These are phyloP conservation scores for Pichia rugopelliculosa DNA, from an alignment of 805 yeast species.

Conservation along the genomic window DNA sequence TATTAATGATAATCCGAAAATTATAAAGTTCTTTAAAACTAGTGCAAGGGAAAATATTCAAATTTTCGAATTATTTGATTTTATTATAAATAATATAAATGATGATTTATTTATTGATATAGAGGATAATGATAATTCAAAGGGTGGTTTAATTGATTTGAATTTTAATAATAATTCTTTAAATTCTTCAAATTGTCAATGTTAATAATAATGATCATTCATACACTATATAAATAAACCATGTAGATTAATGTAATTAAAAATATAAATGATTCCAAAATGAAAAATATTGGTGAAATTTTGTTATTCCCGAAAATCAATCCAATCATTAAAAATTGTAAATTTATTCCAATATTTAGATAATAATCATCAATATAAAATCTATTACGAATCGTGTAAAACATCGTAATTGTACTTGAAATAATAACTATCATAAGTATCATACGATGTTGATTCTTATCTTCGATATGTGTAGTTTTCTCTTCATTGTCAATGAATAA, in stretches of 20 bases:
- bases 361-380: not conserved
- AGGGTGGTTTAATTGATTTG: conserved; percentile 21
- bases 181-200: conserved; percentile 15
- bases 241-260: not conserved
- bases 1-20: conserved; percentile 15
- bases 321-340: conserved; percentile 3
- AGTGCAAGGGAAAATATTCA: conserved; percentile 71
- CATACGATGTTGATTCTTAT: not conserved
- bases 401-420: not conserved
- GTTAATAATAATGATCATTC: conserved; percentile 10
- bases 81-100: conserved; percentile 24
- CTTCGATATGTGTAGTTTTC: not conserved
- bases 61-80: conserved; percentile 38
- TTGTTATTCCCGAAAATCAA: not conserved
- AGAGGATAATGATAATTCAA: conserved; percentile 11
- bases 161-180: conserved; percentile 11
- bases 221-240: not conserved
- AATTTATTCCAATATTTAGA: not conserved
- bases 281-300: not conserved
- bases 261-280: not conserved
- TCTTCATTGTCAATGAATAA: not conserved
- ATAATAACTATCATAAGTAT: not conserved
- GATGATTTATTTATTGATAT: conserved; percentile 22
- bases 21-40: conserved; percentile 33
- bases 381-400: not conserved